phyloP scores from a whole-genome alignment of 371 early-diverging fungal species.

The Syncephalastrum sp. region DNA sequence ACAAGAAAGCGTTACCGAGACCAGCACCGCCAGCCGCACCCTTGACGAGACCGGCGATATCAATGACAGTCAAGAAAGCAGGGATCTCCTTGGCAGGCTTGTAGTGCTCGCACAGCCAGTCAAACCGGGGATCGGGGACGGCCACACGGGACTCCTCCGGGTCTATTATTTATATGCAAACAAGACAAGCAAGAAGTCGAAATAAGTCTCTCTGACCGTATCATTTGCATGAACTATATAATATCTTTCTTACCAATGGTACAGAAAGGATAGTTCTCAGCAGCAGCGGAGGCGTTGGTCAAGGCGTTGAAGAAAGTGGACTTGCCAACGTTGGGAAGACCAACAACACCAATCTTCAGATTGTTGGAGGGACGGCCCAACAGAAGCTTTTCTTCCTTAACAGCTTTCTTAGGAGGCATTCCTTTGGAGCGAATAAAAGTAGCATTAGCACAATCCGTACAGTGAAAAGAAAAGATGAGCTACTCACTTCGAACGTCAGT shows the following conservation, averaged over 20 bases:
- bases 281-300: constrained; percentile 86
- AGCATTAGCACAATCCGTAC: no score
- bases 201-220: neutral
- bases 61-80: constrained; percentile 90
- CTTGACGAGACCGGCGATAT: constrained; percentile 99
- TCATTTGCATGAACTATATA: neutral
- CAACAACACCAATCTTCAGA: constrained; percentile 97
- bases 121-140: constrained; percentile 94
- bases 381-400: constrained; percentile 80
- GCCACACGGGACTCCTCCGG: constrained; percentile 93
- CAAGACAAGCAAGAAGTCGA: neutral
- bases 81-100: constrained; percentile 69
- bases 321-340: constrained; percentile 98
- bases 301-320: constrained; percentile 97
- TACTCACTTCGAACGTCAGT: constrained; percentile 1
- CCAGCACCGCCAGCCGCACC: constrained; percentile 92
- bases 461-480: no score
- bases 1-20: constrained; percentile 98
- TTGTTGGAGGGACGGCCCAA: constrained; percentile 95
- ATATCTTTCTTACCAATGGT: constrained; percentile 69
- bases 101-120: constrained; percentile 80
- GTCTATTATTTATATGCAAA: constrained; percentile 49
- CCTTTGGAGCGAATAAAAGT: no score
- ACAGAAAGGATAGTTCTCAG: constrained; percentile 89
- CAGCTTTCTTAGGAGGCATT: constrained; percentile 79